A percentile compares a stretch with the other conserved stretches of the same genome.
phyloP scores from a whole-genome alignment of 495 filamentous ascomycete species.

The Podospora tetraspora region DNA sequence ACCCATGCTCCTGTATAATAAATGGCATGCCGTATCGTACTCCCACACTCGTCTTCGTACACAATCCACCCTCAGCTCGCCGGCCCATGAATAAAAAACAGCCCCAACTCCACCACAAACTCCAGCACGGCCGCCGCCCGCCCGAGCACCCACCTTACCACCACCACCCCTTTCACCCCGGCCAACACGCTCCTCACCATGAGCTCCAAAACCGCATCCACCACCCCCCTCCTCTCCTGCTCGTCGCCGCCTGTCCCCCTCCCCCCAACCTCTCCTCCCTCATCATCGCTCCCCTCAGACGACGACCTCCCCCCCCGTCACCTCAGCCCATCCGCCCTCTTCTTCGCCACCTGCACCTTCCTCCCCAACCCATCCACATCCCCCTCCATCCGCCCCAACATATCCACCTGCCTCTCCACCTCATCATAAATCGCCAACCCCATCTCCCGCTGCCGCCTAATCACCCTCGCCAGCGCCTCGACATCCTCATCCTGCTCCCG shows the following conservation, averaged over 20 bases:
- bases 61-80: neutral
- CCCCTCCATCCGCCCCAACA: slow-evolving; percentile 69
- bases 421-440: slow-evolving; percentile 81
- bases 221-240: slow-evolving; percentile 10
- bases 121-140: slow-evolving; percentile 23
- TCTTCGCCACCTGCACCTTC: slow-evolving; percentile 80
- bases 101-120: slow-evolving; percentile 27
- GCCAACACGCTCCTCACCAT: slow-evolving; percentile 24
- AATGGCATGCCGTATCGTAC: neutral
- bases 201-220: slow-evolving; percentile 24
- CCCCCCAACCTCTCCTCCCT: neutral
- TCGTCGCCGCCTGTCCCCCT: slow-evolving; percentile 5
- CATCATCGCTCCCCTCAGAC: neutral
- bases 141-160: slow-evolving; percentile 24
- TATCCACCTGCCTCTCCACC: slow-evolving; percentile 73
- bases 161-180: slow-evolving; percentile 22
- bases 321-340: slow-evolving; percentile 67
- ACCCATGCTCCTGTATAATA: neutral
- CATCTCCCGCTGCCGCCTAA: slow-evolving; percentile 78
- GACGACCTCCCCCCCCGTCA: slow-evolving; percentile 23
- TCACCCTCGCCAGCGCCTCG: slow-evolving; percentile 66
- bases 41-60: neutral
- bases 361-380: slow-evolving; percentile 65
- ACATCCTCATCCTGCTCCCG: slow-evolving; percentile 79
- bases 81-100: slow-evolving; percentile 23